Evolutionary conservation across 2,329 filamentous ascomycete genomes (phyloP), one percentile per base, ranked within the genome.

Genomic region (Xylariales sp.): DNA sequence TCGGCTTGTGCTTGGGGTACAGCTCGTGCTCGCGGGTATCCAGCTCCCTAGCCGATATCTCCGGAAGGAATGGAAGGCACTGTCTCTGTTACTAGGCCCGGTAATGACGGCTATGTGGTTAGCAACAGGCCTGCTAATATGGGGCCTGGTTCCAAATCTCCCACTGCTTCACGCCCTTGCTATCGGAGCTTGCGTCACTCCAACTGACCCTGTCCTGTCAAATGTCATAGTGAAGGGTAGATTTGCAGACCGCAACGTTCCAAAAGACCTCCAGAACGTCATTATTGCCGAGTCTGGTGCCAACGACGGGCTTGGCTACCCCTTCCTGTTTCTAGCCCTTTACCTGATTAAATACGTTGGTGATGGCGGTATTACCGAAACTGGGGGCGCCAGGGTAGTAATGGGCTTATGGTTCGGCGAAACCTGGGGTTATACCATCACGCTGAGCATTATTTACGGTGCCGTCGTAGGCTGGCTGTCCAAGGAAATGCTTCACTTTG

Each of bases 31-130:
- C 41, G 76, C 74, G 2, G 78, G 78, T 17, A 81, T 74, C 47
- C 74, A 82, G 48, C 59, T 82, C 1, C 78, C 78, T 0, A 72
- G 72, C 30, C 71, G 67, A 49, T 82, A 81, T 52, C 58, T 70
- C 28, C 54, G 55, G 40, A 50, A 55, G 2, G 68, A 67, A 3
- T 73, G 69, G 60, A 72, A 69, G 40, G 74, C 78, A 38, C 66
- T 81, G 56, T 54, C 65, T 5, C 63, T 81, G 11, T 72, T 70
- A 29, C 59, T 82, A 5, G 48, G 81, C 6, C 77, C 78, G 3
- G 62, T 79, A 45, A 81, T 81, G 78, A 73, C 74, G 1, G 57
- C 78, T 35, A 78, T 78, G 68, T 82, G 78, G 78, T 52, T 82
- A 5, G 66, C 60, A 46, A 80, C 76, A 0, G 74, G 72, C 0